Conservation (phyloP, 768 basidiomycete genomes). For the Termitomyces sp. region DNA sequence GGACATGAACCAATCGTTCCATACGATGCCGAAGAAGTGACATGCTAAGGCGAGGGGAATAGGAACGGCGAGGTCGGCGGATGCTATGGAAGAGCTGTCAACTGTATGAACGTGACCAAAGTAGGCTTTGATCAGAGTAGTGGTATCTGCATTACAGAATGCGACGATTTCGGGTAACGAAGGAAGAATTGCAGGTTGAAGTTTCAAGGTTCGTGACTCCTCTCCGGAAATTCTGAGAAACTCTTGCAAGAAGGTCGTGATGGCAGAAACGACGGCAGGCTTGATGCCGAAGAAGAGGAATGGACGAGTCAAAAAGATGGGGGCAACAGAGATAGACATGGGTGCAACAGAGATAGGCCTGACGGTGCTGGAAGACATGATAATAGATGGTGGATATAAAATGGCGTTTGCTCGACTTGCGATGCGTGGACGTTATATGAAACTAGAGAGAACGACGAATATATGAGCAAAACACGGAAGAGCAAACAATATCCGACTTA, state of each 20-base stretch:
- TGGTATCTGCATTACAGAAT: not conserved
- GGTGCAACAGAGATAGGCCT: constrained; percentile 26
- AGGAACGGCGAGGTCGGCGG: constrained; percentile 11
- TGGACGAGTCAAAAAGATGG: constrained; percentile 32
- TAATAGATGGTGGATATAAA: not conserved
- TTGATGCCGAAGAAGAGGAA: constrained; percentile 20
- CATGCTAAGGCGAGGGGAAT: constrained; percentile 30
- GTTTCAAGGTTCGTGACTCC: constrained; percentile 12
- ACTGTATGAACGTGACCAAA: not conserved
- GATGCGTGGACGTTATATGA: not conserved
- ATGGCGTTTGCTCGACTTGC: constrained; percentile 10
- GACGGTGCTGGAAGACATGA: constrained; percentile 15
- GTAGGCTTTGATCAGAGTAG: not conserved
- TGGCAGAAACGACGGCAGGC: constrained; percentile 17
- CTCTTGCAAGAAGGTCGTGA: constrained; percentile 27
- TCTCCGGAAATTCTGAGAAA: constrained; percentile 15
- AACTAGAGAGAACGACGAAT: not conserved
- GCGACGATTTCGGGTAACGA: constrained; percentile 16
- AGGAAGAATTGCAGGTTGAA: constrained; percentile 24
- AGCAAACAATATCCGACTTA: not conserved
- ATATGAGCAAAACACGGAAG: not conserved
- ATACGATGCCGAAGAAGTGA: constrained; percentile 24
- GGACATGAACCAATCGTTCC: constrained; percentile 31
- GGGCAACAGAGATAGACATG: constrained; percentile 24
- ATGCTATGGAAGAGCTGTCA: not conserved